Percentiles rank a stretch among this genome's conserved stretches.
These are phyloP conservation scores for Selaginella tamariscina DNA, from an alignment of 75 land plant genomes.

Conservation along the genomic window DNA sequence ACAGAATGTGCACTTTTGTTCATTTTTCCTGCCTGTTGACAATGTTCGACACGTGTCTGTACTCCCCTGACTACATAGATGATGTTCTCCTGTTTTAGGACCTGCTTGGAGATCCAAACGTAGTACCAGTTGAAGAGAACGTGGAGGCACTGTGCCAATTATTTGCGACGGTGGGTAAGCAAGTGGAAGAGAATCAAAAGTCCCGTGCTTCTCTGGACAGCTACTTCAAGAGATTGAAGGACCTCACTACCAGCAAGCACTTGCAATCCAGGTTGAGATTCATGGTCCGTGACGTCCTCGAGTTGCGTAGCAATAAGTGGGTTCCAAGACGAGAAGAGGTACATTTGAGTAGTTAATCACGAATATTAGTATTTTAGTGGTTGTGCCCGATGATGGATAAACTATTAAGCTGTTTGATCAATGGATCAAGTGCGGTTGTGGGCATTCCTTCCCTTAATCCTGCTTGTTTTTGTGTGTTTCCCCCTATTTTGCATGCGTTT, in stretches of 20 bases:
- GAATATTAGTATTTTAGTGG: not conserved
- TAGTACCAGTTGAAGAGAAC: conserved; percentile 77
- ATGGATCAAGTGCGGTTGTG: not conserved
- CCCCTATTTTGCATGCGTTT: no score
- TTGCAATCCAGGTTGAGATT: conserved; percentile 57
- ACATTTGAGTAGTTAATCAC: not conserved
- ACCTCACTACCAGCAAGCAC: conserved; percentile 37
- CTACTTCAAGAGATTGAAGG: conserved; percentile 60
- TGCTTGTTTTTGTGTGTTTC: not conserved
- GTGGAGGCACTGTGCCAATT: conserved; percentile 92
- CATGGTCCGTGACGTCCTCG: conserved; percentile 73
- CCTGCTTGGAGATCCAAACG: conserved; percentile 56
- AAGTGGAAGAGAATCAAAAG: conserved; percentile 64
- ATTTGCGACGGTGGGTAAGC: conserved; percentile 73
- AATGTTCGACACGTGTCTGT: no score
- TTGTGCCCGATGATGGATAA: no score
- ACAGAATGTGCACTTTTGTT: no score
- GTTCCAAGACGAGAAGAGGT: conserved; percentile 89
- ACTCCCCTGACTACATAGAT: no score
- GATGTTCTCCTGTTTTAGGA: no score
- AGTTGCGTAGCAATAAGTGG: conserved; percentile 75
- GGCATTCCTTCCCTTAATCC: not conserved
- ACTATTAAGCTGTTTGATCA: no score
- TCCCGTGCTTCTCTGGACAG: conserved; percentile 39
- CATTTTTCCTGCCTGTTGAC: no score